A percentile compares a stretch with the other conserved stretches of the same genome.
Evolutionary conservation across 192 early-diverging fungal species (phyloP).

Genomic region (Coemansia sp.): DNA sequence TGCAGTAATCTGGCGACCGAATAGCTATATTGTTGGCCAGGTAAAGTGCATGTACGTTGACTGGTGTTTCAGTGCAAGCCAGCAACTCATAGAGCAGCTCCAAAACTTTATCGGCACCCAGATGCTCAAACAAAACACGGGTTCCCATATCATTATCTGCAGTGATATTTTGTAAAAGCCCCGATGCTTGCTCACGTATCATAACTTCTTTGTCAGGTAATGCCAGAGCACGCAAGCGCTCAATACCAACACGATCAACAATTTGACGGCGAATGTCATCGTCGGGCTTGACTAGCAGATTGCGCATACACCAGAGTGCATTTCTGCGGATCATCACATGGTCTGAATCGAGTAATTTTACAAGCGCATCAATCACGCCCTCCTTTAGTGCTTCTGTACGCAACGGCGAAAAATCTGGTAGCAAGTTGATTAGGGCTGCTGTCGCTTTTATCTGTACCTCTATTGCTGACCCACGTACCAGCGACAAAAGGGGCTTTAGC

Average conservation of each 20-base stretch:
- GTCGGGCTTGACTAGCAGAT: constrained; percentile 29
- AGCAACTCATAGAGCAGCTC: constrained; percentile 25
- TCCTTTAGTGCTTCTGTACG: constrained; percentile 39
- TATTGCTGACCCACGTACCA: constrained; percentile 14
- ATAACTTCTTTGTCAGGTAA: constrained; percentile 13
- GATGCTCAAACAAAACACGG: constrained; percentile 19
- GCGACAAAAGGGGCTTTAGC: constrained; percentile 29
- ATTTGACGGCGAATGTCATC: constrained; percentile 37
- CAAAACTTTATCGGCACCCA: constrained; percentile 18
- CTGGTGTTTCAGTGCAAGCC: constrained; percentile 3
- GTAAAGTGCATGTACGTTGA: constrained; percentile 40
- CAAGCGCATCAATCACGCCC: constrained; percentile 30
- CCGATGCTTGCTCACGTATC: constrained; percentile 37
- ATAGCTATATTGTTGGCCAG: constrained; percentile 45
- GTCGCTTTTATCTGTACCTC: constrained; percentile 43
- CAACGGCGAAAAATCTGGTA: constrained; percentile 45
- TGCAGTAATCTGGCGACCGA: constrained; percentile 21
- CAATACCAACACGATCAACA: constrained; percentile 22
- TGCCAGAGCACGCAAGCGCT: constrained; percentile 22
- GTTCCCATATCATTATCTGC: constrained; percentile 29
- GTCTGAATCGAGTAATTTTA: constrained; percentile 16
- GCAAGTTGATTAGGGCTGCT: constrained; percentile 43
- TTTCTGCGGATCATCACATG: constrained; percentile 29
- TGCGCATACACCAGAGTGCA: constrained; percentile 47
- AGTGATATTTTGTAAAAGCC: constrained; percentile 36